Base-by-base conservation (phyloP, 768 basidiomycete species). In the Macrolepiota albuminosa region DNA sequence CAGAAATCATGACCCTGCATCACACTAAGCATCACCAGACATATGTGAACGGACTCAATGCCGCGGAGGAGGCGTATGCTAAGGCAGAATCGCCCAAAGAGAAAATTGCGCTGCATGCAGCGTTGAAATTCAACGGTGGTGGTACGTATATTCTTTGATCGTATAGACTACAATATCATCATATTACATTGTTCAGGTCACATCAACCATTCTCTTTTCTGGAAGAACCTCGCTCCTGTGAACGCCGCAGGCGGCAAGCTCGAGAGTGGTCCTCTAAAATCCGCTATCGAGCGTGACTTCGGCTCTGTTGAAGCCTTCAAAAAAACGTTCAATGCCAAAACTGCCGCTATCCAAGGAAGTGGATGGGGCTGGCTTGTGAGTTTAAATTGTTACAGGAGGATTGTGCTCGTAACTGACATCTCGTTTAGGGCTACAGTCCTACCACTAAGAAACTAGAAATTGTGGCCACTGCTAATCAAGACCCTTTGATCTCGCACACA, bases 51-150 rank as follows among this genome's bases (percentile, higher is more conserved):
- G 95, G 93, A 11, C 81, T 98, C 60, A 99, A 99, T 74, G 84
- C 91, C 6, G 95, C 96, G 2, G 93, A 96, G 70, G 89, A 91
- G 66, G 74, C 85, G n/a, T 93, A 91, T 69, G 76, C 81, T 33
- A 85, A 85, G 62, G 71, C 86, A 4, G 69, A 78, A 18, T 84
- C 89, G 42, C 81, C 85, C 56, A 87, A 87, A 70, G 87, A 89
- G 66, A 77, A 81, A 63, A 96, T 99, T 72, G 82, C 82, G 3
- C 83, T 98, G 18, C 96, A 98, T 73, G 77, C 89, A 14, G 95
- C 96, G 9, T 78, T 99, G 70, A 98, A 94, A 77, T 99, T 98
- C 76, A 96, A 97, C 72, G 95, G 95, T n/a, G 95, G 95, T 68
- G 93, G 93, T 84, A 54, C 16, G 79, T 66, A 48, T 37, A 21